Evolutionary conservation across 1,284 basidiomycete species (phyloP).

Genomic region (Athelia psychrophila): DNA sequence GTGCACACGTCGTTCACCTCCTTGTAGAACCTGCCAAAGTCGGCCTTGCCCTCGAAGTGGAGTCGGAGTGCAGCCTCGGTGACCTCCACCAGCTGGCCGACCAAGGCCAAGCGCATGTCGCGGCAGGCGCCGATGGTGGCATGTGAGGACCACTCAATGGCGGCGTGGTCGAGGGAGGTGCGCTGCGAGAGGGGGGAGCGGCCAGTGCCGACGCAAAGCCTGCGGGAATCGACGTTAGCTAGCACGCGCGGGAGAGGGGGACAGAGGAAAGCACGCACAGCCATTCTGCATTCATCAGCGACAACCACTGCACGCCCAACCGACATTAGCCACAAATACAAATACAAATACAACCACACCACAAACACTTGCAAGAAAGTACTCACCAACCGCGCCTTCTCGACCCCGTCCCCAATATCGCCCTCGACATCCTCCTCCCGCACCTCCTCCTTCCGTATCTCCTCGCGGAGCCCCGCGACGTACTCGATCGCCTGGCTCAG

Average conservation of each 20-base stretch:
- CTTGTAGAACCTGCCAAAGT: constrained; percentile 30
- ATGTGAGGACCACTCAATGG: constrained; percentile 23
- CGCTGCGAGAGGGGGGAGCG: constrained; percentile 32
- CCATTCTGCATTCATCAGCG: constrained; percentile 34
- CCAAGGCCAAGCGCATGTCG: constrained; percentile 33
- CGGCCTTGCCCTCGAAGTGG: constrained; percentile 20
- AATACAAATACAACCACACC: too few species aligned
- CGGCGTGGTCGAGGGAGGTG: constrained; percentile 18
- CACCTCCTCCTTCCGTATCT: constrained; percentile 18
- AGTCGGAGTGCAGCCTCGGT: constrained; percentile 28
- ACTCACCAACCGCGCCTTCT: constrained; percentile 30
- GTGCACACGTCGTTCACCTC: constrained; percentile 22
- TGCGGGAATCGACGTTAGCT: constrained; percentile 17
- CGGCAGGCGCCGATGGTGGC: constrained; percentile 19
- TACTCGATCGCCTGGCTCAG: constrained; percentile 32
- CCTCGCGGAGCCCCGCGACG: constrained; percentile 22
- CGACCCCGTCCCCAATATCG: constrained; percentile 26
- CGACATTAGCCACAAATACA: too few species aligned
- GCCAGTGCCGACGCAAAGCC: constrained; percentile 39
- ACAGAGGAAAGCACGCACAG: constrained; percentile 25
- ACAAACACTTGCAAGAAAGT: too few species aligned
- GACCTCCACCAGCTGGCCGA: constrained; percentile 29
- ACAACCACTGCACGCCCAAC: constrained; percentile 35
- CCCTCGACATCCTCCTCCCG: background rate
- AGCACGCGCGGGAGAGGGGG: background rate